Evolutionary conservation across 805 yeast species (phyloP), one percentile per base, ranked within the genome.

Genomic region (Pichia rugopelliculosa): DNA sequence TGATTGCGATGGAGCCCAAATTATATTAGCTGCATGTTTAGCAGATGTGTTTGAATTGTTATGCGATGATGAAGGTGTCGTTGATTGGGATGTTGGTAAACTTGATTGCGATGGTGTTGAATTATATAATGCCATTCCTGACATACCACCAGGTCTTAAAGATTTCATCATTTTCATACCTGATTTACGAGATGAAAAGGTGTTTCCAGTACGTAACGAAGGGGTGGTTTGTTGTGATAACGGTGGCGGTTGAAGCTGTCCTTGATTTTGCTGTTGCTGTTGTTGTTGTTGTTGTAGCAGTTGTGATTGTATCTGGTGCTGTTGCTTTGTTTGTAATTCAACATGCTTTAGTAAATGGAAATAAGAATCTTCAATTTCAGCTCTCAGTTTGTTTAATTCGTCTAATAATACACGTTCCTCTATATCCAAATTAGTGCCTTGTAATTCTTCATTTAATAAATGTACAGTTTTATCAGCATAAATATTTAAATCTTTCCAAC

Each of bases 401-500:
- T 66, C 73, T 33, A 68, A 54, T 9, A 76, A 56, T 52, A 71
- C 67, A 4, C 66, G 46, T 52, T 77, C 82, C 49, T 77, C 81
- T 4, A 68, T 70, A 0, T 75, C 57, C 56, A 76, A 45, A 51
- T 53, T 49, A 47, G 45, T 56, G 51, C 54, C 64, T 51, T 26
- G 59, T 59, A 58, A 59, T 61, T 50, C 62, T 61, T 75, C 66
- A 58, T 82, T 73, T 55, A 84, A 54, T 46, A 61, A 50, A 20
- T 81, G 86, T 39, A 82, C 64, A 55, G 77, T 77, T 58, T 69
- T 76, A 42, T 78, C 69, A 2, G 81, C 70, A 42, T 76, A 74
- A 2, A 85, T 79, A 52, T 81, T 87, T n/a, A 85, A 64, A 2
- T 80, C 69, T 53, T 80, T 83, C 90, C 91, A 84, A 3, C 90